Conservation (phyloP, 2,329 filamentous ascomycete genomes). For the Apiospora aurea region DNA sequence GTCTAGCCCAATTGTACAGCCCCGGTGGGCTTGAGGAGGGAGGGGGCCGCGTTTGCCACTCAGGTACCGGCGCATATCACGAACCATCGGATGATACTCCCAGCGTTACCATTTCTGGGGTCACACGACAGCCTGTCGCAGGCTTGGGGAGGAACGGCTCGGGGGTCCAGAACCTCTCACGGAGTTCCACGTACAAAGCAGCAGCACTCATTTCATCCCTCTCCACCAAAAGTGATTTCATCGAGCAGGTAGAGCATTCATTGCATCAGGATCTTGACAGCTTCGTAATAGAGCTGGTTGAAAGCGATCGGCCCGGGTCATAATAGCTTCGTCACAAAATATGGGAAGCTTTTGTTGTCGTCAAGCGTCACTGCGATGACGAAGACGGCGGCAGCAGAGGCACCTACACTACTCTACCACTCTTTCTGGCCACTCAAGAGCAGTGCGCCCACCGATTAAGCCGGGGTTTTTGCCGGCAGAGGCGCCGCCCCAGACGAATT, state of each 20-base stretch:
- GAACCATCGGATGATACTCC: slow-evolving; percentile 19
- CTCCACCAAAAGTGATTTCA: slow-evolving; percentile 19
- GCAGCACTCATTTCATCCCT: neutral
- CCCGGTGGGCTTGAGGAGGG: slow-evolving; percentile 1
- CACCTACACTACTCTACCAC: neutral
- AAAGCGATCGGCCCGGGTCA: neutral
- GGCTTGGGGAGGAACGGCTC: slow-evolving; percentile 6
- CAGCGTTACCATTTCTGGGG: slow-evolving; percentile 13
- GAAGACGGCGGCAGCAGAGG: neutral
- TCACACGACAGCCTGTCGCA: slow-evolving; percentile 14
- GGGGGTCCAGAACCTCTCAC: slow-evolving; percentile 10
- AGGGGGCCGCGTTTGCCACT: slow-evolving; percentile 8
- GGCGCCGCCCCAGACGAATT: slow-evolving; percentile 7
- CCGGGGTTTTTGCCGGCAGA: slow-evolving; percentile 16
- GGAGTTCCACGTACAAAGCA: neutral
- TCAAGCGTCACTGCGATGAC: slow-evolving; percentile 14
- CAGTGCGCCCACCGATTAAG: slow-evolving; percentile 8
- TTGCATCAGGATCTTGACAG: slow-evolving; percentile 7
- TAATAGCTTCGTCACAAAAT: slow-evolving; percentile 8
- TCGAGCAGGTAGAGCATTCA: neutral
- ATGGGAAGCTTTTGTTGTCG: slow-evolving; percentile 14
- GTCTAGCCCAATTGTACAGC: slow-evolving; percentile 10
- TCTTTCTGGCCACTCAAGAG: neutral
- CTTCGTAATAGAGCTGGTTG: neutral
- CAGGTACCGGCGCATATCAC: slow-evolving; percentile 19